Base-by-base conservation (phyloP, 1,139 yeast species). In the Blastobotrys indianensis region DNA sequence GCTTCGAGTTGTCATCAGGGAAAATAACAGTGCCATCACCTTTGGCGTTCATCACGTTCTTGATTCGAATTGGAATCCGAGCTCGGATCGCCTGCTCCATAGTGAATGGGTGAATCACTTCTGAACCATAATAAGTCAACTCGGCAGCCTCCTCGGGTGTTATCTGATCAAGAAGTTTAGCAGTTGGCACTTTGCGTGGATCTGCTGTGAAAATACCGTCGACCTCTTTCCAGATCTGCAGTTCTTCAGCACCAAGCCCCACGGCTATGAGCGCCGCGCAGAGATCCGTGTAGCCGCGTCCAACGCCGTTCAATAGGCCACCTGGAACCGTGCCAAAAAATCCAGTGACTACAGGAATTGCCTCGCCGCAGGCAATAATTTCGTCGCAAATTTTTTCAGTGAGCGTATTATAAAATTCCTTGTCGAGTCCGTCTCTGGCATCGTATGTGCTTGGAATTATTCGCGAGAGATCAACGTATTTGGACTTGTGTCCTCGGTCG, bases 61-160 rank as follows among this genome's bases (percentile, higher is more conserved):
- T 92, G 60, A 92, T 92, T 63, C 97, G 79, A 63, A 92, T 92
- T 38, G 98, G 98, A 58, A 92, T 92, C 63, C 85, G 85, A 10
- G 97, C 97, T 56, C 82, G 81, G 57, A 92, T 92, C 48, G 90
- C 98, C 69, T 92, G 98, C 68, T 92, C 97, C 98, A 92, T 92
- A 32, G 98, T 92, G 72, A 92, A 92, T 2, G 98, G 98, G 62
- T 92, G 98, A 56, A 92, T 92, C 53, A 92, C 98, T 68, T 92
- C 98, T 4, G 95, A 84, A 31, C 98, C 98, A 62, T 92, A 92
- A 67, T 92, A 92, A 0, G 98, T 92, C 66, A 92, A 77, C 68
- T 92, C 98, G 0, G 97, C 94, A 2, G 98, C 98, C 69, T 92
- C 98, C 62, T 92, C 98, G 2, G 98, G 98, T 0, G 98, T 92